phyloP scores from a whole-genome alignment of 176 grass and related monocot species.

The Luzula sylvatica region DNA sequence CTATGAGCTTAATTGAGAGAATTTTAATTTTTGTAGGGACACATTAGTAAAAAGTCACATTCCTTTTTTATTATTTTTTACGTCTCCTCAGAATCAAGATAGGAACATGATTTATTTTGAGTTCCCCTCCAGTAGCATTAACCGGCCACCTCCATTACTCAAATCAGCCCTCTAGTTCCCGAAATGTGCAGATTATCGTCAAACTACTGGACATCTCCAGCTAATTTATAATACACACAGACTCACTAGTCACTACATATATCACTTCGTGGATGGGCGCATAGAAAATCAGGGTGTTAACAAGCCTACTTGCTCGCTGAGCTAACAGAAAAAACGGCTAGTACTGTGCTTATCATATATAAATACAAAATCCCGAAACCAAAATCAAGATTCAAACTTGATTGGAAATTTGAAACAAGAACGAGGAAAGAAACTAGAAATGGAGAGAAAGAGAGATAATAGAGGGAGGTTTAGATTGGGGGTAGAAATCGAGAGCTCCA shows the following conservation, averaged over 20 bases:
- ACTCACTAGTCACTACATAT: neutral
- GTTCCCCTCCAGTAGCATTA: too few relatives aligned
- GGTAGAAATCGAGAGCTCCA: neutral
- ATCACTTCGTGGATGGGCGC: neutral
- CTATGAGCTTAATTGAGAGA: too few relatives aligned
- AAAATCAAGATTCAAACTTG: neutral
- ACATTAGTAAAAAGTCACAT: too few relatives aligned
- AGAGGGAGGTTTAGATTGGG: constrained; percentile 20
- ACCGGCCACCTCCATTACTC: too few relatives aligned
- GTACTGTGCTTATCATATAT: neutral
- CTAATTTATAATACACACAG: neutral
- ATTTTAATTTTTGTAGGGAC: too few relatives aligned
- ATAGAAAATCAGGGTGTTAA: neutral
- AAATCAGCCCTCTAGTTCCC: too few relatives aligned
- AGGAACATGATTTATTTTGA: too few relatives aligned
- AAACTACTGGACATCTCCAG: neutral
- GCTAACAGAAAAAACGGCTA: constrained; percentile 8
- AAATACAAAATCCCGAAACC: neutral
- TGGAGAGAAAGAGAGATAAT: constrained; percentile 17
- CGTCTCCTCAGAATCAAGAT: too few relatives aligned
- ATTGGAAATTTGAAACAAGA: neutral
- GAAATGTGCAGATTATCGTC: neutral
- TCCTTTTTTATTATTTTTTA: too few relatives aligned
- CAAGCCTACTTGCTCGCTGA: neutral
- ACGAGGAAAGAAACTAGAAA: neutral